Evolutionary conservation across 139 green algal genomes (phyloP).

Genomic region (Micractinium sp.): DNA sequence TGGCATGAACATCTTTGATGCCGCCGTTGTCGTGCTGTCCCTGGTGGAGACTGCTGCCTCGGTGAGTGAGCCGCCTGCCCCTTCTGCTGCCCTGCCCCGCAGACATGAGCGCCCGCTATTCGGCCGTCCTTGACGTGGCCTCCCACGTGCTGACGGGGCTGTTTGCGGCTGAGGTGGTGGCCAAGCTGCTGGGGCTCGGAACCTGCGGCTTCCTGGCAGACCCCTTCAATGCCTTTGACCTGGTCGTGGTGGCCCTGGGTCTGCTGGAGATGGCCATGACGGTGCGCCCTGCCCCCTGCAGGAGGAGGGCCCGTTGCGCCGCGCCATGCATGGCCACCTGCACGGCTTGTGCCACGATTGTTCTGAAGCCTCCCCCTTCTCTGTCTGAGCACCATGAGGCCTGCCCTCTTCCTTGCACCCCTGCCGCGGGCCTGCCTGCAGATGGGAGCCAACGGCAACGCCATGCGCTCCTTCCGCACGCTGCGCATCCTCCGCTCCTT

Average conservation of each 20-base stretch:
- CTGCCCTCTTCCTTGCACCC: background rate
- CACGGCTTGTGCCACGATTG: background rate
- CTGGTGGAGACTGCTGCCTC: conserved; percentile 48
- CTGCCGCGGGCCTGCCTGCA: background rate
- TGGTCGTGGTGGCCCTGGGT: conserved; percentile 62
- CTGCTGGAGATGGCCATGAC: conserved; percentile 48
- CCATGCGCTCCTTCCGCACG: conserved; percentile 22
- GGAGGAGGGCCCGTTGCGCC: background rate
- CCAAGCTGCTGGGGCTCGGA: conserved; percentile 75
- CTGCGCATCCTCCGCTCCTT: conserved; percentile 72
- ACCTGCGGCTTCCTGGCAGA: conserved; percentile 66
- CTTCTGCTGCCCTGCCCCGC: background rate
- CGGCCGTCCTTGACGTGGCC: conserved; percentile 31
- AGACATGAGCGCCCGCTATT: conserved; percentile 37
- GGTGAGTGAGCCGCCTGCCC: conserved; percentile 8
- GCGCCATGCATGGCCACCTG: background rate
- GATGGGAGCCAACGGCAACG: conserved; percentile 21
- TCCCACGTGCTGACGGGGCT: conserved; percentile 73
- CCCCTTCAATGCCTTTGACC: conserved; percentile 83
- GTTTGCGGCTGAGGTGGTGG: conserved; percentile 69
- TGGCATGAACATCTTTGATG: conserved; percentile 80
- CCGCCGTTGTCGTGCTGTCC: conserved; percentile 61
- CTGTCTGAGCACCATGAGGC: too few relatives aligned
- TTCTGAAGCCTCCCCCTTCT: too few relatives aligned
- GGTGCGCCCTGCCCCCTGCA: conserved; percentile 12